phyloP scores from a whole-genome alignment of 2,329 filamentous ascomycete species.

The Trichoderma citrinoviride region DNA sequence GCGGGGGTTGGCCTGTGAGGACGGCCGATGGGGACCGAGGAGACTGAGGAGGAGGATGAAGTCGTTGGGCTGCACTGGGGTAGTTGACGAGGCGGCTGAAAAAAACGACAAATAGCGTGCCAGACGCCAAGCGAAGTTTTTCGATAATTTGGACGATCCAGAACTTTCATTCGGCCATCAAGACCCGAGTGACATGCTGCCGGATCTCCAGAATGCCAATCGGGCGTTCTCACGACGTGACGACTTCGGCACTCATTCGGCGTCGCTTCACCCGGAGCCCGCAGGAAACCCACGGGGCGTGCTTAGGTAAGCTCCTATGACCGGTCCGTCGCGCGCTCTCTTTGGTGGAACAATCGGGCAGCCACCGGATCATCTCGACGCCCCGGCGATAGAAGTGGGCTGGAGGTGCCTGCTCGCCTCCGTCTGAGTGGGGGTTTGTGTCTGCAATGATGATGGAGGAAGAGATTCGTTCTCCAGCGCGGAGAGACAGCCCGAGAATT shows the following conservation, averaged over 20 bases:
- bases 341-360: slow-evolving; percentile 22
- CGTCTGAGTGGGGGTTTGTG: slow-evolving; percentile 2
- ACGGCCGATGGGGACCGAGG: slow-evolving; percentile 27
- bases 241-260: slow-evolving; percentile 8
- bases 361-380: not conserved
- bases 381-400: not conserved
- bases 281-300: not conserved
- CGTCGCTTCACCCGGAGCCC: not conserved
- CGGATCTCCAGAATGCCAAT: not conserved
- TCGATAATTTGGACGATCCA: not conserved
- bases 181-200: not conserved
- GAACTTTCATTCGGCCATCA: not conserved
- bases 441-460: not conserved
- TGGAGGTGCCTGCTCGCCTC: not conserved
- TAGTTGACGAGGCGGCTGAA: too few species aligned
- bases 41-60: not conserved
- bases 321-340: slow-evolving; percentile 14
- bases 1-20: slow-evolving; percentile 51
- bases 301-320: not conserved
- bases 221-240: not conserved
- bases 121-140: not conserved
- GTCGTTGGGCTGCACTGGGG: too few species aligned
- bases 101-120: too few species aligned
- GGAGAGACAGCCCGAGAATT: not conserved
- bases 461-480: not conserved